These are phyloP conservation scores for Solanum ossicruentum DNA, from an alignment of 257 asterid genomes.

Conservation along the genomic window DNA sequence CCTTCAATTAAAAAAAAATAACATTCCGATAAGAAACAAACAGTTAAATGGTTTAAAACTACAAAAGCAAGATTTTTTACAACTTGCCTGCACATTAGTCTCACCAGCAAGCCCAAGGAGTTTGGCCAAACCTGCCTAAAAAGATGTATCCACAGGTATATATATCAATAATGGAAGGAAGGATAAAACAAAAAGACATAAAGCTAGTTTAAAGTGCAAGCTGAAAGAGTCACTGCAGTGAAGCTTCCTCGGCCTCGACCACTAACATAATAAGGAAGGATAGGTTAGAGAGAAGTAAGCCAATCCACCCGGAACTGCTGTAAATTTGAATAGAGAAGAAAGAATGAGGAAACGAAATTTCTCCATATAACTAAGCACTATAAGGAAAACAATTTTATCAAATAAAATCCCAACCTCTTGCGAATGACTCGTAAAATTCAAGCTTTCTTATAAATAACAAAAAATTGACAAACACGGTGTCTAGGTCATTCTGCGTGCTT, in stretches of 20 bases:
- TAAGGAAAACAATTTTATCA: not conserved
- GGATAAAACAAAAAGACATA: not conserved
- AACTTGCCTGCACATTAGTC: constrained; percentile 88
- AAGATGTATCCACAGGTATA: not conserved
- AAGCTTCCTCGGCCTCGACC: not conserved
- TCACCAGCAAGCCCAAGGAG: constrained; percentile 98
- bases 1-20: constrained; percentile 13
- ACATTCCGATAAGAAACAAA: not conserved
- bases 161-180: not conserved
- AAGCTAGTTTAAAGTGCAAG: not conserved
- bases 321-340: not conserved
- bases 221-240: not conserved
- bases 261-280: not conserved
- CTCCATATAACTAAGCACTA: not conserved
- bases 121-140: constrained; percentile 93
- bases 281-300: not conserved
- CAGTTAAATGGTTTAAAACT: not conserved
- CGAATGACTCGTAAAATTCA: not conserved
- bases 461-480: not conserved
- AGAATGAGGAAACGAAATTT: not conserved
- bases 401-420: not conserved
- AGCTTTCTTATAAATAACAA: not conserved
- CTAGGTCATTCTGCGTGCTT: not conserved
- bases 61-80: not conserved
- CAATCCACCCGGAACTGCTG: not conserved